Base-by-base conservation (phyloP, 441 rosid genomes). In the Gossypium lobatum region DNA sequence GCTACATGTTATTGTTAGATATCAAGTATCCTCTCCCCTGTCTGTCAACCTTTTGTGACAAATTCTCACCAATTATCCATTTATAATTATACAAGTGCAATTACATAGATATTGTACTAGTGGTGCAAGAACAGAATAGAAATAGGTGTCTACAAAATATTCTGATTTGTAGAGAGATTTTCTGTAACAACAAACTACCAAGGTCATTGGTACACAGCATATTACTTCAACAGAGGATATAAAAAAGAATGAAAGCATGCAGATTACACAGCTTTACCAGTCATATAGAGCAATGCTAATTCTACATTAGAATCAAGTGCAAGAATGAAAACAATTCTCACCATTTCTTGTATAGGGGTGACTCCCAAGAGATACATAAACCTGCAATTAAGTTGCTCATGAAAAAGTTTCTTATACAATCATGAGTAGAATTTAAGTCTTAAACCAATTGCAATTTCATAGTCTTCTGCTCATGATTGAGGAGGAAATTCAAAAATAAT, bases 331-430 rank as follows among this genome's bases (percentile, higher is more conserved):
- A 70, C 23, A 72, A 53, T 54, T 71, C 83, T 88, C 77, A 93
- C 98, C 99, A 95, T 85, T 95, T 93, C 79, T 52, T 78, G 77
- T 85, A 95, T 31, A 93, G 88, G n/a, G 76, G 34, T 2, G 97
- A 76, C 79, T 95, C 97, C 93, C 95, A 93, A 3, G 93, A 88
- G 72, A 93, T 73, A 66, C 98, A 95, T 72, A 93, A 84, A 86
- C 98, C 99, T 95, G 87, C 73, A 81, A 78, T 25, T 70, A 62
- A 72, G 11, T 34, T 75, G 63, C 59, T 64, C 23, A 69, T 74
- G 3, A 69, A 68, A 39, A 50, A 71, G 50, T 31, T 79, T 55
- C 68, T n/a, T 4, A 46, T 54, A 28, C 72, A 61, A 50, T 39
- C 45, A 52, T 50, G 64, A 58, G n/a, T 37, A 28, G 46, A 13